Percentiles rank a stretch among this genome's conserved stretches.
These are phyloP conservation scores for Panicum virgatum DNA, from an alignment of 202 grass and related monocot species.

Conservation along the genomic window DNA sequence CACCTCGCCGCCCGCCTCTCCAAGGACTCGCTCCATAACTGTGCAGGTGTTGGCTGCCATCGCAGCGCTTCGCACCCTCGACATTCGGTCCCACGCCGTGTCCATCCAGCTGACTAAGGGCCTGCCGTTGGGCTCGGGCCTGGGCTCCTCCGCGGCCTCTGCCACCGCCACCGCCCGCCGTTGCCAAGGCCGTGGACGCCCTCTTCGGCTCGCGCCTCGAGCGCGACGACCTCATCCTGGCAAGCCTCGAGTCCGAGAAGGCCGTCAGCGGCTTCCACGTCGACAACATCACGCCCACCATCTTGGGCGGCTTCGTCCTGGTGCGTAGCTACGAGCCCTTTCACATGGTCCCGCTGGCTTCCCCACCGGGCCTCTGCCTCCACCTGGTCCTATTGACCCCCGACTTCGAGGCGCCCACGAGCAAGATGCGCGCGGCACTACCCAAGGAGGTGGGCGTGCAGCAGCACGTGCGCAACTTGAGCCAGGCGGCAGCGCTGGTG, in stretches of 20 bases:
- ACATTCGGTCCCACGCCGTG: constrained; percentile 70
- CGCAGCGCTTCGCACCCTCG: constrained; percentile 63
- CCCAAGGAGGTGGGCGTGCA: constrained; percentile 52
- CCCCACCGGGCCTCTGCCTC: constrained; percentile 56
- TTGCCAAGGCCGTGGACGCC: constrained; percentile 81
- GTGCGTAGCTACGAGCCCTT: constrained; percentile 83
- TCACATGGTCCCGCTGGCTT: constrained; percentile 56
- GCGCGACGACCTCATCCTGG: constrained; percentile 71
- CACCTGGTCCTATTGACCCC: constrained; percentile 77
- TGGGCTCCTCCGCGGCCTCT: constrained; percentile 80
- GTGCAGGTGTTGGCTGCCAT: constrained; percentile 71
- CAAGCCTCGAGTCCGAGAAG: constrained; percentile 90
- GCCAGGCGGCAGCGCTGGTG: constrained; percentile 74
- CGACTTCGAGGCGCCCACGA: constrained; percentile 96
- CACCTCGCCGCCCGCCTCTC: constrained; percentile 58
- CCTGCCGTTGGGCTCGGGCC: constrained; percentile 82
- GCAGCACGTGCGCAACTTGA: constrained; percentile 80
- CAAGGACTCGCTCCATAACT: constrained; percentile 69
- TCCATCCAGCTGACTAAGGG: constrained; percentile 78
- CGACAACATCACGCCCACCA: constrained; percentile 82
- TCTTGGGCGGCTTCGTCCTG: constrained; percentile 81
- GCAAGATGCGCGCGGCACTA: constrained; percentile 70
- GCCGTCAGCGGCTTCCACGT: constrained; percentile 91
- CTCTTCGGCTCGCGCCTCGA: constrained; percentile 70
- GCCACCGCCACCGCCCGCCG: constrained; percentile 68